Base-by-base conservation (phyloP, 2,329 filamentous ascomycete genomes). In the Scedosporium aurantiacum region DNA sequence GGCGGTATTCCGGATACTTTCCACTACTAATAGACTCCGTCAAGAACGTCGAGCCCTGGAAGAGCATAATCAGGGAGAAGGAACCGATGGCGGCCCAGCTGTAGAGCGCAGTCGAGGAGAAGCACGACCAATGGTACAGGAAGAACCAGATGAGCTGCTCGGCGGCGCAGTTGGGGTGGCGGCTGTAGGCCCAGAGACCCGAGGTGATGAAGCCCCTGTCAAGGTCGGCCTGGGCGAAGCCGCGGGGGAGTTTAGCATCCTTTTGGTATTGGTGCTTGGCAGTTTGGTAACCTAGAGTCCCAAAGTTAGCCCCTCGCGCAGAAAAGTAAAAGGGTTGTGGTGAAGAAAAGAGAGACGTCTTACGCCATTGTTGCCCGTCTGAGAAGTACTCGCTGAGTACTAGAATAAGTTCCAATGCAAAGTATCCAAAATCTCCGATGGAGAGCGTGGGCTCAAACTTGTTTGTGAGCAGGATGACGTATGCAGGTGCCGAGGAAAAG, bases 101-200 rank as follows among this genome's bases (percentile, higher is more conserved):
- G 71, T 87, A 86, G 50, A 87, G 78, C 1, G 80, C 84, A 61
- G 85, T 82, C 37, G 87, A 89, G 61, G 86, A 82, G 70, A 84
- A 88, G 73, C 89, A 93, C 66, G 83, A 85, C 94, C 93, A 99
- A 69, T 90, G 83, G 73, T 97, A 97, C 60, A 97, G 74, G 7
- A 85, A 77, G 60, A 96, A 80, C 94, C 94, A 99, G 68, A 97
- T 85, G 32, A 85, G 79, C 75, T 97, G 94, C 75, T 99, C 94
- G 4, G 90, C 90, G 4, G 89, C 85, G 70, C 97, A 99, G 73
- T 99, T 99, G 57, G 94, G 94, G 72, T 99, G 95, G 55, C 94
- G 83, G 67, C 88, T 93, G 77, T 87, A 91, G 0, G 86, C 87
- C 87, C 90, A 99, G 6, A 99, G 78, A 0, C 94, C 94, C 4